Evolutionary conservation across 1,284 basidiomycete species (phyloP).

Genomic region (Heliocybe sulcata): DNA sequence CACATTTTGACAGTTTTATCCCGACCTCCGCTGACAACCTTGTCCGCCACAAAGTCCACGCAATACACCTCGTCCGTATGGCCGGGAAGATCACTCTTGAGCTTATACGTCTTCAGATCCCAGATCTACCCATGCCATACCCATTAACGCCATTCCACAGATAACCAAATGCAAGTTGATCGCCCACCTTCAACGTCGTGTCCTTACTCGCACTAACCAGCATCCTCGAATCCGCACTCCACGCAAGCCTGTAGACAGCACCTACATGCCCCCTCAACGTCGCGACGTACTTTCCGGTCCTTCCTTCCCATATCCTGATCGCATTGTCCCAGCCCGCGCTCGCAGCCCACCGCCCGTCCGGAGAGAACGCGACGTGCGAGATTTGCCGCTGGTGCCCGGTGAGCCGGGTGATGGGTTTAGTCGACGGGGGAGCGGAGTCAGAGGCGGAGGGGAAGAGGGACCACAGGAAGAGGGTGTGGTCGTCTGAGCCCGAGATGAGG

Average conservation of each 20-base stretch:
- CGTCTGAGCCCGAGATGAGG: slow-evolving; percentile 90
- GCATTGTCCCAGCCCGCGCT: slow-evolving; percentile 90
- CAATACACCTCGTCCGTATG: slow-evolving; percentile 99
- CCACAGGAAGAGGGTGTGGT: slow-evolving; percentile 95
- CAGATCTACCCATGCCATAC: slow-evolving; percentile 55
- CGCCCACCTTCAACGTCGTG: slow-evolving; percentile 83
- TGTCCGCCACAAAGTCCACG: slow-evolving; percentile 97
- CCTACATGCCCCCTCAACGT: slow-evolving; percentile 92
- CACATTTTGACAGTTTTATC: slow-evolving; percentile 72
- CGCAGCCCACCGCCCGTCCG: slow-evolving; percentile 89
- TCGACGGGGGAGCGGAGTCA: slow-evolving; percentile 23
- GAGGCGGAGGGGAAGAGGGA: slow-evolving; percentile 52
- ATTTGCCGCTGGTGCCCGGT: slow-evolving; percentile 97
- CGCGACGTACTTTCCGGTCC: slow-evolving; percentile 89
- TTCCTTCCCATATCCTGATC: slow-evolving; percentile 91
- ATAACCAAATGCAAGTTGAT: slow-evolving; percentile 1
- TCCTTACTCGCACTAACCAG: slow-evolving; percentile 94
- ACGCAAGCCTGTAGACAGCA: slow-evolving; percentile 89
- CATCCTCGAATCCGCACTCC: slow-evolving; percentile 92
- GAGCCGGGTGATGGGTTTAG: slow-evolving; percentile 80
- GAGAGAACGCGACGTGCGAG: slow-evolving; percentile 92
- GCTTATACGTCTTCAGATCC: slow-evolving; percentile 93
- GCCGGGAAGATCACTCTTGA: slow-evolving; percentile 89
- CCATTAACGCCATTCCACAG: background rate
- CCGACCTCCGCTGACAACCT: slow-evolving; percentile 90